Base-by-base conservation (phyloP, 805 yeast species). In the Starmerella bacillaris region DNA sequence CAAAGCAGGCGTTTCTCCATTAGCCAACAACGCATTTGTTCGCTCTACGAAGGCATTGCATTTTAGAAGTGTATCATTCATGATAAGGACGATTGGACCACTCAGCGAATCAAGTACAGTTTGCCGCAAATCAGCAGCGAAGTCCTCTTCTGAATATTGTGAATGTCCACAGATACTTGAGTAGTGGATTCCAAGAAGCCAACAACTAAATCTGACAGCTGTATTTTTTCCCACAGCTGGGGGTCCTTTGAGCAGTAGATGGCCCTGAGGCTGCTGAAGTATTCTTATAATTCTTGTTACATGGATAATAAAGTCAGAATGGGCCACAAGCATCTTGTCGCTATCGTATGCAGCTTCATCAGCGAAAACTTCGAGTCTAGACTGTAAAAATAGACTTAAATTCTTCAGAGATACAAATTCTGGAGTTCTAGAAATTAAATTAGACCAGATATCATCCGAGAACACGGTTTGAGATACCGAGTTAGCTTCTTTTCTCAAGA, bases 1-100 rank as follows among this genome's bases (percentile, higher is more conserved):
- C 11, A 86, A 57, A 3, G 93, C 94, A 1, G 94, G 94, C 26
- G 83, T 65, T 48, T 86, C 95, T 0, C 93, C 78, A 54, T 86
- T 86, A 0, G 95, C 94, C 26, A 86, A 62, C n/a, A 86, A 58
- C 0, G 93, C 79, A 47, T 86, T 86, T 89, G 86, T 82, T 41
- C 93, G 60, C 53, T 86, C 96, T 21, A 86, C 55, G 49, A 84
- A 86, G 0, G 89, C 62, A 0, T 92, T 63, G 22, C 79, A 84
- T 28, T 73, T 46, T 34, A 83, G 69, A 20, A 74, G 70, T 0
- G 92, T 72, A 46, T 86, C 94, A 45, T 82, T 93, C 15, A 86
- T 64, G 16, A 84, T 59, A 37, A 80, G 69, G 43, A 92, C 78
- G 0, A 73, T 53, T 5, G 46, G 43, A 8, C 42, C 19, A 14